phyloP scores from a whole-genome alignment of 129 eudicot species.

The Pseudognaphalium luteoalbum region DNA sequence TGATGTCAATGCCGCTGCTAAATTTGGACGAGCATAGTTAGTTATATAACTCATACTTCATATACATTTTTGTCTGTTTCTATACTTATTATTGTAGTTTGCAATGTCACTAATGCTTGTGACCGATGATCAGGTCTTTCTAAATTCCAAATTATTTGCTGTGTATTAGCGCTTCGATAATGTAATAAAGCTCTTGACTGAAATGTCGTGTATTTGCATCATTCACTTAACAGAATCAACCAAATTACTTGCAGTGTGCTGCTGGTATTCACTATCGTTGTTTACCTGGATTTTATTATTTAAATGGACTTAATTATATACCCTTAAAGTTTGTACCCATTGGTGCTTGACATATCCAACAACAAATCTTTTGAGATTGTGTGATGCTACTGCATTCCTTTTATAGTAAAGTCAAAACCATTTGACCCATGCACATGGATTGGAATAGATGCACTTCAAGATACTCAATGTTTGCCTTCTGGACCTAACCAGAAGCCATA shows the following conservation, averaged over 20 bases:
- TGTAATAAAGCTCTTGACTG: too few relatives aligned
- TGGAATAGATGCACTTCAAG: conserved; percentile 14
- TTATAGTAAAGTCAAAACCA: conserved; percentile 12
- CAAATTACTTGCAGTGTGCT: too few relatives aligned
- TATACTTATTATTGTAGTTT: not conserved
- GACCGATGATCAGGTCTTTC: not conserved
- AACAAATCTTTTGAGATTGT: conserved; percentile 3
- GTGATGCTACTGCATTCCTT: conserved; percentile 11
- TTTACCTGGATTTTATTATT: too few relatives aligned
- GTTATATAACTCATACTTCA: too few relatives aligned
- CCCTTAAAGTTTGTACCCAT: not conserved
- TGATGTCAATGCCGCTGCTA: too few relatives aligned
- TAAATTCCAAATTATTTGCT: not conserved
- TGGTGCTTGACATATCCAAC: not conserved
- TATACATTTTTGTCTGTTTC: not conserved
- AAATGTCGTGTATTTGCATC: too few relatives aligned
- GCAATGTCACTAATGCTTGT: not conserved
- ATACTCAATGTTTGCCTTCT: conserved; percentile 9
- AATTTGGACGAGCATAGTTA: too few relatives aligned
- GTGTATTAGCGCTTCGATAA: too few relatives aligned
- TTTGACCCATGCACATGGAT: conserved; percentile 2
- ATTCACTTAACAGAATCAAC: too few relatives aligned
- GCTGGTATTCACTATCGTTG: too few relatives aligned
- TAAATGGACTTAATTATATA: not conserved
- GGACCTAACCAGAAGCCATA: not conserved